A percentile compares a stretch with the other conserved stretches of the same genome.
phyloP scores from a whole-genome alignment of 1,284 basidiomycete species.

The Ganoderma lucidum region DNA sequence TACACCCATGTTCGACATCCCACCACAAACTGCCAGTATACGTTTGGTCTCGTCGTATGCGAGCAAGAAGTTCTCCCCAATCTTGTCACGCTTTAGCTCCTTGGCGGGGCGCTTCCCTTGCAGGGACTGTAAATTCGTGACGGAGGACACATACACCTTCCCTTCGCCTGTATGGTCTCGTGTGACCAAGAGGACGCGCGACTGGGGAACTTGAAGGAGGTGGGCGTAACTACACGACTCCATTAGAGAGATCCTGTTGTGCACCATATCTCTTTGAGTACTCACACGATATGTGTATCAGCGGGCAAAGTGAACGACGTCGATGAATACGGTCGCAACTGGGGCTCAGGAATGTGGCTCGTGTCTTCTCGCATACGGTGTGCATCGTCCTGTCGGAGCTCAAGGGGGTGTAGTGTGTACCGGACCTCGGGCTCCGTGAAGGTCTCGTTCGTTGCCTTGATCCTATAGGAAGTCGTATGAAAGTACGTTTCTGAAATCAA shows the following conservation, averaged over 20 bases:
- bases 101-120: conserved; percentile 13
- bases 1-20: conserved; percentile 37
- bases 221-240: conserved; percentile 43
- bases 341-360: conserved; percentile 47
- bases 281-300: conserved; percentile 47
- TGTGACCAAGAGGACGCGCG: conserved; percentile 52
- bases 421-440: conserved; percentile 38
- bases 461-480: background rate
- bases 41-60: conserved; percentile 60
- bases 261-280: conserved; percentile 7
- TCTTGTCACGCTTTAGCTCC: conserved; percentile 50
- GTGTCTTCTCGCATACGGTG: conserved; percentile 51
- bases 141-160: conserved; percentile 49
- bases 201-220: conserved; percentile 42
- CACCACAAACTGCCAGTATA: conserved; percentile 53
- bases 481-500: background rate
- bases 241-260: background rate
- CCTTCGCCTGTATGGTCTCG: conserved; percentile 45
- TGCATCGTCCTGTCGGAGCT: conserved; percentile 50
- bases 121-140: conserved; percentile 33
- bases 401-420: conserved; percentile 48
- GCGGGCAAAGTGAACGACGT: conserved; percentile 46
- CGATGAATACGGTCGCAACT: conserved; percentile 29
- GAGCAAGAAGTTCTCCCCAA: conserved; percentile 52
- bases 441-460: conserved; percentile 10